Conservation (phyloP, 2,329 filamentous ascomycete species). For the Aspergillus pseudotamarii region DNA sequence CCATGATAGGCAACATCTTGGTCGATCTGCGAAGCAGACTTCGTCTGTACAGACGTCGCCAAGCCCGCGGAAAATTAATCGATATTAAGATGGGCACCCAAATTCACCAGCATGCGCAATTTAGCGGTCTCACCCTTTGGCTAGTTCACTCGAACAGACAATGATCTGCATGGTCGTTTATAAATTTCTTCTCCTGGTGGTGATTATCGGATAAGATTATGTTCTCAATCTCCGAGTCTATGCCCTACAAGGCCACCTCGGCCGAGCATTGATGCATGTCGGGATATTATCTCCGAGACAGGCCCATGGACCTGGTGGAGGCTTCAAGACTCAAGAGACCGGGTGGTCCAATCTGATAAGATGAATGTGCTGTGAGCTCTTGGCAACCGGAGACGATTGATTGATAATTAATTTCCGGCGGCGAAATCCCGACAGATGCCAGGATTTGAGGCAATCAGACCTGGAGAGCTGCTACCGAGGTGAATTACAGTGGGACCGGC, state of each 20-base stretch:
- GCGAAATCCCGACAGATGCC: not conserved
- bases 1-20: not conserved
- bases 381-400: not conserved
- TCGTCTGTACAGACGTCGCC: not conserved
- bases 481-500: not conserved
- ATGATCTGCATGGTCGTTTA: not conserved
- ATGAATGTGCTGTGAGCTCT: not conserved
- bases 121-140: not conserved
- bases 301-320: not conserved
- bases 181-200: not conserved
- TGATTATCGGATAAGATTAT: conserved; percentile 5
- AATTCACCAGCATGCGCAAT: not conserved
- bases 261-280: not conserved
- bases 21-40: not conserved
- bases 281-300: not conserved
- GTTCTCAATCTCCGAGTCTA: not conserved
- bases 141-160: not conserved
- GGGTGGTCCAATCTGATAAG: not conserved
- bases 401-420: not conserved
- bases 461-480: not conserved
- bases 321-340: not conserved
- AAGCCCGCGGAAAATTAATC: not conserved
- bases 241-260: not conserved
- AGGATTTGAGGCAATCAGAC: not conserved
- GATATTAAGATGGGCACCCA: not conserved